phyloP scores from a whole-genome alignment of 768 basidiomycete genomes.

The Hydnomerulius pinastri region DNA sequence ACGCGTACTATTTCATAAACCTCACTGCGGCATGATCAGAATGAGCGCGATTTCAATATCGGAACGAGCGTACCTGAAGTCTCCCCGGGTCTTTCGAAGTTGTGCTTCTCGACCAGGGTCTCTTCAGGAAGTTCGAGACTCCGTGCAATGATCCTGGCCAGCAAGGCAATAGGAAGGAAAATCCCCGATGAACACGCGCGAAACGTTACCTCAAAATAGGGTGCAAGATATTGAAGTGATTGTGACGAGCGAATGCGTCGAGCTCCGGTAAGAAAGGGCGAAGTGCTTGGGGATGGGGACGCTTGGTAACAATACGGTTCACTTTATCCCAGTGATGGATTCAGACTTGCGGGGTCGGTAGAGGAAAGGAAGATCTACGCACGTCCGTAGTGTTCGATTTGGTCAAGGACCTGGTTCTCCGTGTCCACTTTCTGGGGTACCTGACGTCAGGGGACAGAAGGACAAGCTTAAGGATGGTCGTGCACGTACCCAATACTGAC shows the following conservation, averaged over 20 bases:
- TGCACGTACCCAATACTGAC: conserved; percentile 47
- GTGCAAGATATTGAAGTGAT: conserved; percentile 52
- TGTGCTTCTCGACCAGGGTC: conserved; percentile 48
- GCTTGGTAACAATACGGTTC: conserved; percentile 45
- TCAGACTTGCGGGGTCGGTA: not conserved
- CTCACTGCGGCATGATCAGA: conserved; percentile 39
- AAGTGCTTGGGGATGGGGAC: conserved; percentile 48
- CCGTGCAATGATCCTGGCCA: conserved; percentile 48
- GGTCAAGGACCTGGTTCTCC: conserved; percentile 53
- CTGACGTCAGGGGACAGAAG: not conserved
- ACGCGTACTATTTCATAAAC: conserved; percentile 63
- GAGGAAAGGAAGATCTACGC: conserved; percentile 14
- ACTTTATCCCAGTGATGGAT: conserved; percentile 39
- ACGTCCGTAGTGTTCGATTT: conserved; percentile 65
- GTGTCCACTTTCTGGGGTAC: conserved; percentile 52
- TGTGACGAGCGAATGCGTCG: conserved; percentile 49
- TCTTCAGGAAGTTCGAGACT: conserved; percentile 58
- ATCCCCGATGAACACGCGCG: not conserved
- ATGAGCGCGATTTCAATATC: not conserved
- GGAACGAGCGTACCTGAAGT: conserved; percentile 34
- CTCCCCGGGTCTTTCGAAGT: conserved; percentile 40
- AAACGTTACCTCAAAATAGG: conserved; percentile 42
- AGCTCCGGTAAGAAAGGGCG: conserved; percentile 55
- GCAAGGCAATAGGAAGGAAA: not conserved
- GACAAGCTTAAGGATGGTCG: no score